Percentiles rank a stretch among this genome's conserved stretches.
Evolutionary conservation across 768 basidiomycete genomes (phyloP).

Genomic region (Calocera viscosa): DNA sequence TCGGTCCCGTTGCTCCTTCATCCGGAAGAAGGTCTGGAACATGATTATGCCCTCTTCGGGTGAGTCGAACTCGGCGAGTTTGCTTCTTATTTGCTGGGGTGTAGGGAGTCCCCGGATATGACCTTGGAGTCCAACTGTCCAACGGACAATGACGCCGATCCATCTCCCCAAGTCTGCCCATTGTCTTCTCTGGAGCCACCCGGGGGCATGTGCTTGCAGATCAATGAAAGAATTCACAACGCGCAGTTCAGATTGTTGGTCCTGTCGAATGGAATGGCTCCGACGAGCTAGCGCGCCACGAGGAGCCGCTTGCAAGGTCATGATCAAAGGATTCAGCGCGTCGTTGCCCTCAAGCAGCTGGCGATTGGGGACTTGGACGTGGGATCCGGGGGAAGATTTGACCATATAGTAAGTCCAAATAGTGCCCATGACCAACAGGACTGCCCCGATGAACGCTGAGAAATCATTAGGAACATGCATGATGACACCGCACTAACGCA

Average conservation of each 20-base stretch:
- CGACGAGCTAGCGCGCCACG: slow-evolving; percentile 54
- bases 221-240: slow-evolving; percentile 48
- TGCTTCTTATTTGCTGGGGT: slow-evolving; percentile 53
- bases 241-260: slow-evolving; percentile 50
- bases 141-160: slow-evolving; percentile 32
- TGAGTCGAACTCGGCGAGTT: slow-evolving; percentile 68
- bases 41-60: slow-evolving; percentile 54
- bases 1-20: slow-evolving; percentile 67
- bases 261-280: slow-evolving; percentile 31
- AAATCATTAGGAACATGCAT: no score
- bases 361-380: no score
- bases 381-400: no score
- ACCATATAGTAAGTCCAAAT: no score
- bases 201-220: slow-evolving; percentile 64
- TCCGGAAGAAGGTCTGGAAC: slow-evolving; percentile 65
- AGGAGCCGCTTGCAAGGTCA: slow-evolving; percentile 63
- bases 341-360: slow-evolving; percentile 18
- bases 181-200: slow-evolving; percentile 40
- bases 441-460: no score
- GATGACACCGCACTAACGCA: no score
- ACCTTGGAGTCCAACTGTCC: slow-evolving; percentile 53
- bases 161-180: slow-evolving; percentile 22
- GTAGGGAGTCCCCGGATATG: slow-evolving; percentile 64
- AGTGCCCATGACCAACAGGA: no score
- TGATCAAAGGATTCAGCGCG: slow-evolving; percentile 41